Conservation (phyloP, 2,329 filamentous ascomycete species). For the Cryphonectria radicalis region DNA sequence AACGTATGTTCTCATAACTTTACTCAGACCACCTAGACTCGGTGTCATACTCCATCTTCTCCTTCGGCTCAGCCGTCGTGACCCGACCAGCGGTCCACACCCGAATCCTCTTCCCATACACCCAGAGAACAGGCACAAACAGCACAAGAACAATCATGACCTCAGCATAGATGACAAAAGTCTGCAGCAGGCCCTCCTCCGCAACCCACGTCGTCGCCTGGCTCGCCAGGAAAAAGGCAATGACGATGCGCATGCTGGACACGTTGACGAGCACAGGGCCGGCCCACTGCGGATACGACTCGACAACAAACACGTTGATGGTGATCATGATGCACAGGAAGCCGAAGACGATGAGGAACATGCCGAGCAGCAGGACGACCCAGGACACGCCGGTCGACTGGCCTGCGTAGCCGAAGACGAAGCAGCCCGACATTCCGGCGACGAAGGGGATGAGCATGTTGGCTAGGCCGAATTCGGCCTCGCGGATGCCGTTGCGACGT, state of each 20-base stretch:
- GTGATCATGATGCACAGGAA: slow-evolving; percentile 37
- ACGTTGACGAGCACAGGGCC: slow-evolving; percentile 42
- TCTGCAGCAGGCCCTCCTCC: slow-evolving; percentile 35
- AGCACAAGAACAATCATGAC: slow-evolving; percentile 38
- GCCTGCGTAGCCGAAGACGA: slow-evolving; percentile 39
- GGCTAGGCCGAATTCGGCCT: slow-evolving; percentile 41
- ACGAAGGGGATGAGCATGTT: slow-evolving; percentile 39
- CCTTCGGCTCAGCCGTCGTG: slow-evolving; percentile 10
- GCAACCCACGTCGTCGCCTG: slow-evolving; percentile 37
- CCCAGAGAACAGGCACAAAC: slow-evolving; percentile 37
- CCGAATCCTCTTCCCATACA: slow-evolving; percentile 36
- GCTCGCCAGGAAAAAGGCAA: slow-evolving; percentile 38
- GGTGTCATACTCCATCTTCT: neutral
- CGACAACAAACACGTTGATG: slow-evolving; percentile 39
- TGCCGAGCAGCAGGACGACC: slow-evolving; percentile 35
- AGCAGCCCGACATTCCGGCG: slow-evolving; percentile 36
- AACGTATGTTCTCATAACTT: too few relatives aligned
- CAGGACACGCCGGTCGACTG: slow-evolving; percentile 35
- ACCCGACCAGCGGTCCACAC: slow-evolving; percentile 38
- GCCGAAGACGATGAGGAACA: slow-evolving; percentile 38
- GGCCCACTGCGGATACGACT: slow-evolving; percentile 40
- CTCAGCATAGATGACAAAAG: slow-evolving; percentile 39
- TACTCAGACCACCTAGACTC: slow-evolving; percentile 21
- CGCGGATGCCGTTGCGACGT: slow-evolving; percentile 35
- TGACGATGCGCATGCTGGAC: slow-evolving; percentile 38